Conservation (phyloP, 1,284 basidiomycete species). For the Apiotrichum sp. region DNA sequence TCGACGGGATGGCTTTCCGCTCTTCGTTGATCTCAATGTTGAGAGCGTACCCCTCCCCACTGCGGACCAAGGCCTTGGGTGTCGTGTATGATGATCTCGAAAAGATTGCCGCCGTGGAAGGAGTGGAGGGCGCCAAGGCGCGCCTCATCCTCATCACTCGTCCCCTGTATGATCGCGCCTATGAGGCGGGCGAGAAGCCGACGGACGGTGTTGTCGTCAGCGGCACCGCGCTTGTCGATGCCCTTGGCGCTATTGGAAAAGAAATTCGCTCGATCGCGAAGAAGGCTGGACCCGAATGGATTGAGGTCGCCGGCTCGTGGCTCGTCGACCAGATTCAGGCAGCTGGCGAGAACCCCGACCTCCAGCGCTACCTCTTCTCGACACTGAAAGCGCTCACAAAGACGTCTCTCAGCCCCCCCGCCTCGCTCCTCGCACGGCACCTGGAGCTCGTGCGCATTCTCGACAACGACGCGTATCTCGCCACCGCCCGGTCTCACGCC, state of each 20-base stretch:
- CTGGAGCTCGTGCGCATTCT: slow-evolving; percentile 19
- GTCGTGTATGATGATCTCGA: slow-evolving; percentile 37
- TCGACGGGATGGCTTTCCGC: slow-evolving; percentile 32
- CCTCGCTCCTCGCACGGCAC: slow-evolving; percentile 31
- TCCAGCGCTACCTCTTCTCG: slow-evolving; percentile 35
- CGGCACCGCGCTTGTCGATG: slow-evolving; percentile 34
- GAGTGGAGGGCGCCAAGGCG: slow-evolving; percentile 15
- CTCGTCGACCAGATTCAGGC: slow-evolving; percentile 27
- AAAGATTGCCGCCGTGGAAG: slow-evolving; percentile 4
- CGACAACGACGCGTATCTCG: slow-evolving; percentile 10
- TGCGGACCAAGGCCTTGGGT: slow-evolving; percentile 32
- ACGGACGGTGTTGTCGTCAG: slow-evolving; percentile 16
- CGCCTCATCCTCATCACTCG: slow-evolving; percentile 28
- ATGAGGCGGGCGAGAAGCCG: slow-evolving; percentile 26
- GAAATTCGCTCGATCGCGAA: slow-evolving; percentile 24
- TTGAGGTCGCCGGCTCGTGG: slow-evolving; percentile 35
- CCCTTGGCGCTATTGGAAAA: slow-evolving; percentile 35
- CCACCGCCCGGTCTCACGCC: slow-evolving; percentile 24
- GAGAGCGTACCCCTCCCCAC: slow-evolving; percentile 41
- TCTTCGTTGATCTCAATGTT: slow-evolving; percentile 31
- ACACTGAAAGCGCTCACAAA: slow-evolving; percentile 31
- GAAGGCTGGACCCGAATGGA: slow-evolving; percentile 19
- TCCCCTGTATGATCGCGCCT: slow-evolving; percentile 37
- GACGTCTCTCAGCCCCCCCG: slow-evolving; percentile 27
- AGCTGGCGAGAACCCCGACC: slow-evolving; percentile 22